Conservation (phyloP, 164 flowering plant genomes). For the Tetrastigma voinierianum region DNA sequence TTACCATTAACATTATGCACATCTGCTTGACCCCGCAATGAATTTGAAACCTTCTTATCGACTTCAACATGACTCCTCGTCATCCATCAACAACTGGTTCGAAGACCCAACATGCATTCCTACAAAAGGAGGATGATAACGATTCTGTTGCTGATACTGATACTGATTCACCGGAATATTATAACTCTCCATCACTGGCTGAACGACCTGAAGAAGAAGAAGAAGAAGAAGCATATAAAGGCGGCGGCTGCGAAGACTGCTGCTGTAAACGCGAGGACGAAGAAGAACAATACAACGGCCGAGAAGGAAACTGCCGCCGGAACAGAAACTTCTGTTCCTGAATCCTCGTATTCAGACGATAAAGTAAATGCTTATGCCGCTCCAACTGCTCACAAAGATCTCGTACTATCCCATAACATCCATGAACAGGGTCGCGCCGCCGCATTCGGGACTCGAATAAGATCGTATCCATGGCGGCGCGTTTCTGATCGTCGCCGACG, state of each 20-base stretch:
- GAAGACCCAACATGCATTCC: too few relatives aligned
- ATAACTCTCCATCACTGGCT: neutral
- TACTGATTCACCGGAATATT: neutral
- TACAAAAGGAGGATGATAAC: neutral
- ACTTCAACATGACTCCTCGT: too few relatives aligned
- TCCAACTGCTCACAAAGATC: neutral
- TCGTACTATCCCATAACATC: constrained; percentile 15
- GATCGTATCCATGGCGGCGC: constrained; percentile 21
- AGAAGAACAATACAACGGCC: too few relatives aligned
- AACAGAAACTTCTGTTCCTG: neutral
- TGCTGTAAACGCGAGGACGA: too few relatives aligned
- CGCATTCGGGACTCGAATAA: constrained; percentile 25
- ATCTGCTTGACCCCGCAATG: too few relatives aligned
- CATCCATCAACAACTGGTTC: too few relatives aligned
- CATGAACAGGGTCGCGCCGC: constrained; percentile 9
- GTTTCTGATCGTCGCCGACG: neutral
- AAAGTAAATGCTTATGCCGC: neutral
- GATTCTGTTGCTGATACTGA: neutral
- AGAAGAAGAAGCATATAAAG: neutral
- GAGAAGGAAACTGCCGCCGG: too few relatives aligned
- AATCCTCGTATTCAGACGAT: constrained; percentile 1
- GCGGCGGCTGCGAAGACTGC: too few relatives aligned
- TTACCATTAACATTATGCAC: neutral
- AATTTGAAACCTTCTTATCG: too few relatives aligned
- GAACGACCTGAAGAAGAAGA: too few relatives aligned